These are phyloP conservation scores for Suhomyces vadensis DNA, from an alignment of 805 yeast genomes.

Conservation along the genomic window DNA sequence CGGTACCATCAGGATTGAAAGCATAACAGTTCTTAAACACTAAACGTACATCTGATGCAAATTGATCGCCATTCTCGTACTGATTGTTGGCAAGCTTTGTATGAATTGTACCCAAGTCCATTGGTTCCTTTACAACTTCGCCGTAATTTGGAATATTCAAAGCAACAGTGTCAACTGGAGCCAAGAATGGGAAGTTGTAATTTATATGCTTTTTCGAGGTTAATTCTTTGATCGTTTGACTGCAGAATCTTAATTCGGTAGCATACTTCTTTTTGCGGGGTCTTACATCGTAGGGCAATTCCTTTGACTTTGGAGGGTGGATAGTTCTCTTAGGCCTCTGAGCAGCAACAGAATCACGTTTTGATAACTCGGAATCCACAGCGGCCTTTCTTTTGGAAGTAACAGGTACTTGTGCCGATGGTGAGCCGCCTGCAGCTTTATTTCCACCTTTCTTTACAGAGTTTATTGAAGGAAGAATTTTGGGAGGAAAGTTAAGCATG, in stretches of 20 bases:
- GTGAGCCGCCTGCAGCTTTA: constrained; percentile 17
- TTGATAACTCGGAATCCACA: constrained; percentile 36
- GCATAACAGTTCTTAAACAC: constrained; percentile 87
- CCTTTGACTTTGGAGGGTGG: constrained; percentile 95
- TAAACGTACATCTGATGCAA: constrained; percentile 77
- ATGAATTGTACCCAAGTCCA: constrained; percentile 89
- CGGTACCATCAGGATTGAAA: constrained; percentile 96
- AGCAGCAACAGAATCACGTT: constrained; percentile 66
- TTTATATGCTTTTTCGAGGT: constrained; percentile 78
- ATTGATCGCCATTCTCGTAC: constrained; percentile 85
- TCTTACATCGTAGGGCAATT: constrained; percentile 84
- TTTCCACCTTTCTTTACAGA: constrained; percentile 7
- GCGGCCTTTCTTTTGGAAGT: constrained; percentile 45
- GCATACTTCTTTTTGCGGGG: constrained; percentile 92
- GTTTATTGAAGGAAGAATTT: constrained; percentile 24
- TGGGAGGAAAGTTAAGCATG: constrained; percentile 85
- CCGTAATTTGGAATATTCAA: constrained; percentile 87
- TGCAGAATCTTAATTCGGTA: constrained; percentile 85
- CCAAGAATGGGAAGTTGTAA: constrained; percentile 85
- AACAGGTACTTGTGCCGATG: constrained; percentile 20
- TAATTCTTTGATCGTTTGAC: constrained; percentile 78
- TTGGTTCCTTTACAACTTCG: constrained; percentile 85
- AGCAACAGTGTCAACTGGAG: constrained; percentile 95
- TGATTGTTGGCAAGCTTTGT: constrained; percentile 80
- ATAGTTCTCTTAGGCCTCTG: constrained; percentile 94